Evolutionary conservation across 306 rosid species (phyloP), one percentile per base, ranked within the genome.

Genomic region (Acacia acuminata): DNA sequence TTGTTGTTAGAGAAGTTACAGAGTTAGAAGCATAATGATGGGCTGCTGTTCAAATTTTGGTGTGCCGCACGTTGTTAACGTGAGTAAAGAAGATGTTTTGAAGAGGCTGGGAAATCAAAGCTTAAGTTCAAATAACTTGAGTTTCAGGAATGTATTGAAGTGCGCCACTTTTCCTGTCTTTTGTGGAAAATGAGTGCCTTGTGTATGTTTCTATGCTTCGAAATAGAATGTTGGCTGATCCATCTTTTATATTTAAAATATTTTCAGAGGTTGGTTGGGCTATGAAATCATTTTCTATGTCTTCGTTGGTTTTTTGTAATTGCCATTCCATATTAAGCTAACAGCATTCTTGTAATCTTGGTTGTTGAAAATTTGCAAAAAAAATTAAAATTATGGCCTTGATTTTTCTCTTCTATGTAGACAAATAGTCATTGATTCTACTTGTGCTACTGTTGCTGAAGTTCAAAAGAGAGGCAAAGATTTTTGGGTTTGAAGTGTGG

Each of bases 391-490:
- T 34, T 75, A 58, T 8, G 68, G 5, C 34, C 63, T n/a, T 20
- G 48, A 19, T 8, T 72, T 69, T 47, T 77, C 73, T 84, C 40
- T 85, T 25, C 72, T 58, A 32, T 79, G 71, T 71, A 67, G 79
- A 81, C 95, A 95, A 97, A 93, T 95, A 6, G 87, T 95, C 78
- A 92, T 95, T 81, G 97, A 95, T 85, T 87, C 97, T 70, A 84
- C 89, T 78, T 95, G 97, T 84, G 97, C 97, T 40, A 94, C 98
- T 47, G 91, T 94, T 89, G 98, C 98, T 2, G 98, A 94, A 89
- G 90, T 91, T 82, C 97, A 93, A 94, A 91, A 93, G 86, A 88
- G 98, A 81, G 97, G 97, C 80, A 90, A 93, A 85, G 90, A 94
- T 88, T 94, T 94, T 86, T 94, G 97, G 98, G n/a, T n/a, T n/a